Evolutionary conservation across 805 yeast genomes (phyloP), one percentile per base, ranked within the genome.

Genomic region (Monosporozyma aerobia): DNA sequence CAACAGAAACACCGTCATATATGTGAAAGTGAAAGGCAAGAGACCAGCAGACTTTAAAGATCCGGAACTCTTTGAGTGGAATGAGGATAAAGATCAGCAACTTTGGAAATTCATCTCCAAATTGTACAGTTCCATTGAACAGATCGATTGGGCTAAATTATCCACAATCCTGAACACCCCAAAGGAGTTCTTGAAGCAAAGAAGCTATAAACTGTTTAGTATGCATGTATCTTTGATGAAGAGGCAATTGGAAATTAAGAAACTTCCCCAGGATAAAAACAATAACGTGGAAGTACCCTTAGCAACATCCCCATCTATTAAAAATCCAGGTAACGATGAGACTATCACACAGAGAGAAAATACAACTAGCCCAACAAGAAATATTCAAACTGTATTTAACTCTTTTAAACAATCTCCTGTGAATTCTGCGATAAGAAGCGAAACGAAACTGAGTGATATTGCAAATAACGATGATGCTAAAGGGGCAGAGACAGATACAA

Each of bases 1-100:
- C 53, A 61, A 61, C 43, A 50, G 50, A 14, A 67, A 67, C 51
- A 69, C 70, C 1, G 56, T 69, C 8, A 77, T 77, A 5, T 77
- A 76, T 57, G 64, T 77, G 39, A 70, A 77, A 46, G 70, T 75
- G 14, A 73, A 74, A 29, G 71, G 72, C 5, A 63, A 69, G n/a
- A 63, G 78, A 33, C 69, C 69, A 2, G 61, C 65, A n/a, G 74
- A 70, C 0, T 71, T 73, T 48, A 61, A 53, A 3, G 78, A 75
- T 53, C 78, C 80, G 0, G 59, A 59, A 2, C 48, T 58, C 59
- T 58, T 74, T 68, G 52, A 61, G 56, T 59, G 67, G 73, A 53
- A 60, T 59, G 44, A 58, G 51, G 55, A 61, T 49, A 57, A 64
- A 57, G 75, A 72, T 57, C 54, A 54, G 14, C 62, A 58, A 37